Percentiles rank a stretch among this genome's conserved stretches.
Conservation (phyloP, 768 basidiomycete genomes). For the Psilocybe tampanensis region DNA sequence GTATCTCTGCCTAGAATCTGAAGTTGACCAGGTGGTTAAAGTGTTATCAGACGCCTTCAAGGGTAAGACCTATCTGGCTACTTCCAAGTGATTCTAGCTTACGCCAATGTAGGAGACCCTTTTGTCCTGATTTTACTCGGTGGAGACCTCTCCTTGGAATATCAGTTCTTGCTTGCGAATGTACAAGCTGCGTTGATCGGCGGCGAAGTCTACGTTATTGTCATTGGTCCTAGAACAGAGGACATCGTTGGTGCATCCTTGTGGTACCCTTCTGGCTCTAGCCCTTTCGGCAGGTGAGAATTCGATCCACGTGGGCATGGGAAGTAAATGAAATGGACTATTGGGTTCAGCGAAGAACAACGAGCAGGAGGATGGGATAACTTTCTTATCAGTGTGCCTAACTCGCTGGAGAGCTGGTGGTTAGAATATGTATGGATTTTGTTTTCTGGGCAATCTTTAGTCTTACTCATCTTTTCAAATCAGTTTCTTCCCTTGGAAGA, state of each 20-base stretch:
- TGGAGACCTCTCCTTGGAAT: slow-evolving; percentile 19
- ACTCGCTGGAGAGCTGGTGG: not conserved
- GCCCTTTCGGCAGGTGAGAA: slow-evolving; percentile 24
- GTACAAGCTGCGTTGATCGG: slow-evolving; percentile 26
- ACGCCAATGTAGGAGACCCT: slow-evolving; percentile 15
- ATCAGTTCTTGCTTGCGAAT: slow-evolving; percentile 16
- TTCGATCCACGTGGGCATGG: not conserved
- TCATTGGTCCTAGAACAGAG: slow-evolving; percentile 17
- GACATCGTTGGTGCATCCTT: slow-evolving; percentile 31
- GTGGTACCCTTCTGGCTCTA: slow-evolving; percentile 33
- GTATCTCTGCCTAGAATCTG: not conserved
- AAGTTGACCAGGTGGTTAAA: slow-evolving; percentile 5
- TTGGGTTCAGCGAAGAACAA: not conserved
- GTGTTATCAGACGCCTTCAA: slow-evolving; percentile 10
- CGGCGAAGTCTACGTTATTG: slow-evolving; percentile 28
- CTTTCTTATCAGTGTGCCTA: not conserved
- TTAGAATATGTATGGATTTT: not conserved
- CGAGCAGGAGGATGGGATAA: not conserved
- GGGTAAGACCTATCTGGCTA: not conserved
- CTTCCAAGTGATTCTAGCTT: not conserved
- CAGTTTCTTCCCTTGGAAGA: not conserved
- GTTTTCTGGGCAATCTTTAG: not conserved
- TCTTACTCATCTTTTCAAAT: not conserved
- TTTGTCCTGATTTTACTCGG: slow-evolving; percentile 20
- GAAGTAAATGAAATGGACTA: not conserved